These are phyloP conservation scores for Wickerhamiella galacta DNA, from an alignment of 805 yeast genomes.

Conservation along the genomic window DNA sequence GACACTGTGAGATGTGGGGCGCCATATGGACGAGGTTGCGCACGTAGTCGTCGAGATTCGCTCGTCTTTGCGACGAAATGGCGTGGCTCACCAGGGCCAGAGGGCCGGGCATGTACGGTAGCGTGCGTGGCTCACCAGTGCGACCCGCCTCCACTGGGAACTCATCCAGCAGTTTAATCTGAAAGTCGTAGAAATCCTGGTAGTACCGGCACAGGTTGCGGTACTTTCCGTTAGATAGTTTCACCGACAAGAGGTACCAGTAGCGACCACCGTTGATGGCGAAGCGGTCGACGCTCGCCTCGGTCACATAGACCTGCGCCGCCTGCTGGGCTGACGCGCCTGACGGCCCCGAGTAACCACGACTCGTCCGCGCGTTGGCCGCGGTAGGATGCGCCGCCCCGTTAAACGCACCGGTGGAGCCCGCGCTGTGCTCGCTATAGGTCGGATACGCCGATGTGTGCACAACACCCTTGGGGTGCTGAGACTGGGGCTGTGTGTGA, in stretches of 20 bases:
- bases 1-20: constrained; percentile 50
- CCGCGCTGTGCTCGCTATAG: too few relatives aligned
- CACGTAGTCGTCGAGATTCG: constrained; percentile 40
- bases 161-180: constrained; percentile 59
- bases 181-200: constrained; percentile 92
- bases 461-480: too few relatives aligned
- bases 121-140: constrained; percentile 55
- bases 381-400: background rate
- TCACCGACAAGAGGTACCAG: constrained; percentile 65
- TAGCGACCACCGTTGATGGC: constrained; percentile 72
- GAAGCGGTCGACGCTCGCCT: constrained; percentile 64
- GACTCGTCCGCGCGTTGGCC: background rate
- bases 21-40: constrained; percentile 55
- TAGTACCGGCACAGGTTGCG: constrained; percentile 74
- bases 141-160: constrained; percentile 92
- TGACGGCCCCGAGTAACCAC: background rate
- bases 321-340: background rate
- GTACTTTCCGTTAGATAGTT: constrained; percentile 46
- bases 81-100: constrained; percentile 76
- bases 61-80: constrained; percentile 37
- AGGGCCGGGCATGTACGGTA: constrained; percentile 96
- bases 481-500: too few relatives aligned
- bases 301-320: constrained; percentile 25
- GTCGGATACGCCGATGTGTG: too few relatives aligned
- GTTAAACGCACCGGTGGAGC: background rate